Percentiles rank a stretch among this genome's conserved stretches.
Evolutionary conservation across 345 rosid species (phyloP).

Genomic region (Garcia nutans): DNA sequence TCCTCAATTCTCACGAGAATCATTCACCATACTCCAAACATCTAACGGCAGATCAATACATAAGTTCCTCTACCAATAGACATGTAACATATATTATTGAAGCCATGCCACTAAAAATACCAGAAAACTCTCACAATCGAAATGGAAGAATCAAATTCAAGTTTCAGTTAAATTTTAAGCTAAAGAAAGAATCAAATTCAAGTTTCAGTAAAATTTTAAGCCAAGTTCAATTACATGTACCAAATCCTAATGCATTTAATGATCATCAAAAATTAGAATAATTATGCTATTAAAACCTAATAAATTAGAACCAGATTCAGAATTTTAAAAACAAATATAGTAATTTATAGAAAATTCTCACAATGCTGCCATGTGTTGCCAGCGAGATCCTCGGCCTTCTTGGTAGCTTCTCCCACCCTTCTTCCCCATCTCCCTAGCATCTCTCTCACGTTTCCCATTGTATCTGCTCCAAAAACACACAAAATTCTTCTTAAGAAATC

Average conservation of each 20-base stretch:
- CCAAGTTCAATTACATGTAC: background rate
- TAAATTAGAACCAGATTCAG: background rate
- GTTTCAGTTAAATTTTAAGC: background rate
- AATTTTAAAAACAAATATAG: background rate
- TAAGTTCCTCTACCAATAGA: background rate
- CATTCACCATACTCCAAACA: background rate
- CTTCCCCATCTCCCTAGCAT: conserved; percentile 28
- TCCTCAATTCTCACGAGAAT: background rate
- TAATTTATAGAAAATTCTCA: background rate
- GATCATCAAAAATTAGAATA: background rate
- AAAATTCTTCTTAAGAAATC: background rate
- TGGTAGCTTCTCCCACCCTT: conserved; percentile 32
- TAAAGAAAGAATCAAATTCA: background rate
- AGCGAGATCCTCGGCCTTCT: conserved; percentile 34
- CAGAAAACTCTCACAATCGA: background rate
- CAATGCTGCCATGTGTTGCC: conserved; percentile 38
- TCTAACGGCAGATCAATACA: background rate
- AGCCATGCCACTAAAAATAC: background rate
- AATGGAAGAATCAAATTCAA: background rate
- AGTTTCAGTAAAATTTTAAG: background rate
- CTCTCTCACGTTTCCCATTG: conserved; percentile 39
- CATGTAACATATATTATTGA: background rate
- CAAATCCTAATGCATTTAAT: background rate
- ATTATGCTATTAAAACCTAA: background rate
- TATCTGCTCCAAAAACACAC: conserved; percentile 31